Evolutionary conservation across 768 basidiomycete species (phyloP).

Genomic region (Cystofilobasidium macerans): DNA sequence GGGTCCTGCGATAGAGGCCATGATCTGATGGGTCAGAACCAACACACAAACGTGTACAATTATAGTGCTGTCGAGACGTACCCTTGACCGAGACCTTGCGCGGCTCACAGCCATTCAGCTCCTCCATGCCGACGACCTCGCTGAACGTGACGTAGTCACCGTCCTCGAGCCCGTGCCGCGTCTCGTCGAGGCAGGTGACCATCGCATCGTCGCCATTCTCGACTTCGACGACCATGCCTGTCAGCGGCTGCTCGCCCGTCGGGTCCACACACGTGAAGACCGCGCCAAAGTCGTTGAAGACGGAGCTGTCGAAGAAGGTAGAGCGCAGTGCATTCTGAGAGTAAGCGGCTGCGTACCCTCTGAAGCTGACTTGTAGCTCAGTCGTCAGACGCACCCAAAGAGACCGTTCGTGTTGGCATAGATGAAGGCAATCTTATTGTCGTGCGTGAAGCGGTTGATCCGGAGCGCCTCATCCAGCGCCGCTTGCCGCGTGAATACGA

Average conservation of each 20-base stretch:
- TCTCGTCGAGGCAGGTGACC: slow-evolving; percentile 92
- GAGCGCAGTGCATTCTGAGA: background rate
- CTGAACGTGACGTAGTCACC: slow-evolving; percentile 94
- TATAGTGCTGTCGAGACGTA: no score
- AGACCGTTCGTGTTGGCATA: slow-evolving; percentile 82
- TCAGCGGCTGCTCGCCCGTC: slow-evolving; percentile 89
- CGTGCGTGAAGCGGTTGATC: slow-evolving; percentile 89
- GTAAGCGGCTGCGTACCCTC: slow-evolving; percentile 15
- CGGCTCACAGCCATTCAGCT: slow-evolving; percentile 81
- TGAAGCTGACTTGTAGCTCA: slow-evolving; percentile 2
- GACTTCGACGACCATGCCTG: slow-evolving; percentile 93
- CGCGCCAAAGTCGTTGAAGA: slow-evolving; percentile 91
- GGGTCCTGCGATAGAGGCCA: slow-evolving; percentile 45
- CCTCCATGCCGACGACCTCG: slow-evolving; percentile 89
- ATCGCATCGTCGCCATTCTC: slow-evolving; percentile 79
- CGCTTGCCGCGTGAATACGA: slow-evolving; percentile 56
- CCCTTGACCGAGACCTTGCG: slow-evolving; percentile 83
- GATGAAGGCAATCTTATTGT: slow-evolving; percentile 80
- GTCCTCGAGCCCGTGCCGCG: slow-evolving; percentile 95
- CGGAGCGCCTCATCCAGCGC: slow-evolving; percentile 50
- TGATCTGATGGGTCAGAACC: background rate
- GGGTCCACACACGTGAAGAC: slow-evolving; percentile 93
- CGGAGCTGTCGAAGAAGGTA: slow-evolving; percentile 48
- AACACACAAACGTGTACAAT: background rate
- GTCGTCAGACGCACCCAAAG: slow-evolving; percentile 59